phyloP scores from a whole-genome alignment of 768 basidiomycete genomes.

The Brasilioporus rufonigricans region DNA sequence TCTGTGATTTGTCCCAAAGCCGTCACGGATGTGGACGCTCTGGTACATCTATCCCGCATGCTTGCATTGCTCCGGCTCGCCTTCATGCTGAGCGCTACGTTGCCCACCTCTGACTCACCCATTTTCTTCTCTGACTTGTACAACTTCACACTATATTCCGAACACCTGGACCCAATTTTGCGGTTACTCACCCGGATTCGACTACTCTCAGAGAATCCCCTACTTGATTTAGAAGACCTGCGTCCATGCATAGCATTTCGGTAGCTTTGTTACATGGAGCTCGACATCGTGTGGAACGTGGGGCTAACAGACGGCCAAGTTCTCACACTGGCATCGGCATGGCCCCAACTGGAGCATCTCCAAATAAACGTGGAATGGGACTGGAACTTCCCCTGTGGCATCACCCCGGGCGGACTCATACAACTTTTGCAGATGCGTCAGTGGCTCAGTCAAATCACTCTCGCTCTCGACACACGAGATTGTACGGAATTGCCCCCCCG shows the following conservation, averaged over 20 bases:
- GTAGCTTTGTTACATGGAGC: neutral
- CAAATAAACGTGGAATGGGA: neutral
- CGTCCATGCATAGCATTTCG: neutral
- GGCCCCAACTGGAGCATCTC: neutral
- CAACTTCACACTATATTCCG: neutral
- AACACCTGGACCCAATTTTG: too few relatives aligned
- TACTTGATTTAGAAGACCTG: too few relatives aligned
- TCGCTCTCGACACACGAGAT: too few relatives aligned
- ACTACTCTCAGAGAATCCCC: too few relatives aligned
- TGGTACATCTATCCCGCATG: conserved; percentile 5
- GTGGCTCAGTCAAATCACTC: too few relatives aligned
- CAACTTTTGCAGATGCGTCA: too few relatives aligned
- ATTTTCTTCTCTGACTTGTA: neutral
- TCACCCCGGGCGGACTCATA: neutral
- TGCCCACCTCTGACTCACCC: neutral
- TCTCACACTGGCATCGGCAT: neutral
- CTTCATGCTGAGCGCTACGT: neutral
- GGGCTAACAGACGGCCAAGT: neutral
- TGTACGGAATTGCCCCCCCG: too few relatives aligned
- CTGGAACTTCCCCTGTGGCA: neutral
- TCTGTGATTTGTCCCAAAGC: neutral
- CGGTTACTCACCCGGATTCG: too few relatives aligned
- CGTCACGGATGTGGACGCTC: neutral
- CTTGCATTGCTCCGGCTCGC: neutral
- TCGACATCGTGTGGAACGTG: neutral